Evolutionary conservation across 352 stramenopile genomes (phyloP).

Genomic region (Phytophthora constricta): DNA sequence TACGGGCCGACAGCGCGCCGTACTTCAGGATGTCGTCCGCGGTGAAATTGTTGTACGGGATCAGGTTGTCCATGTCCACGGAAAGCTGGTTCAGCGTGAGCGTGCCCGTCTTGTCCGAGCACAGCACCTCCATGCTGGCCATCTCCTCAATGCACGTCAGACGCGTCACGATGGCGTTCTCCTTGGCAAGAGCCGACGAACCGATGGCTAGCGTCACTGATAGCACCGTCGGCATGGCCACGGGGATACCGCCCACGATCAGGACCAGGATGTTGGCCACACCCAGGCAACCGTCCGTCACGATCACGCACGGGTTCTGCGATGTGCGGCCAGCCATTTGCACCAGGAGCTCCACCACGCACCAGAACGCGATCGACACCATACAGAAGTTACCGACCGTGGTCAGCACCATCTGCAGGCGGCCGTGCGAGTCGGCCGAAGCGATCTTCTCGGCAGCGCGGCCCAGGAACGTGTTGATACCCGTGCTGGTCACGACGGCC

Average conservation of each 20-base stretch:
- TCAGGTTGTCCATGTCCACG: constrained; percentile 89
- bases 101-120: constrained; percentile 95
- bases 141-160: constrained; percentile 94
- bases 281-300: constrained; percentile 72
- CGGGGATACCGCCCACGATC: constrained; percentile 92
- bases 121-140: constrained; percentile 93
- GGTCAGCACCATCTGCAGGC: constrained; percentile 92
- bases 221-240: constrained; percentile 94
- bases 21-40: constrained; percentile 66
- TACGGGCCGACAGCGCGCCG: constrained; percentile 66
- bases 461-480: constrained; percentile 92
- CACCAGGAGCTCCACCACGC: constrained; percentile 85
- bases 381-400: constrained; percentile 94
- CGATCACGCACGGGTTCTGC: constrained; percentile 87
- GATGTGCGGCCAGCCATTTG: constrained; percentile 73
- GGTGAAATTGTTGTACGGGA: constrained; percentile 73
- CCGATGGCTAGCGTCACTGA: constrained; percentile 93
- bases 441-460: constrained; percentile 86
- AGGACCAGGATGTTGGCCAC: constrained; percentile 87
- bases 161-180: constrained; percentile 93
- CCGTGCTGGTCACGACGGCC: constrained; percentile 89
- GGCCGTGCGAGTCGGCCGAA: constrained; percentile 71
- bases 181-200: constrained; percentile 86
- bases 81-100: constrained; percentile 97
- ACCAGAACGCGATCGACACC: constrained; percentile 88